phyloP scores from a whole-genome alignment of 1,139 yeast genomes.

The Blastobotrys apis region DNA sequence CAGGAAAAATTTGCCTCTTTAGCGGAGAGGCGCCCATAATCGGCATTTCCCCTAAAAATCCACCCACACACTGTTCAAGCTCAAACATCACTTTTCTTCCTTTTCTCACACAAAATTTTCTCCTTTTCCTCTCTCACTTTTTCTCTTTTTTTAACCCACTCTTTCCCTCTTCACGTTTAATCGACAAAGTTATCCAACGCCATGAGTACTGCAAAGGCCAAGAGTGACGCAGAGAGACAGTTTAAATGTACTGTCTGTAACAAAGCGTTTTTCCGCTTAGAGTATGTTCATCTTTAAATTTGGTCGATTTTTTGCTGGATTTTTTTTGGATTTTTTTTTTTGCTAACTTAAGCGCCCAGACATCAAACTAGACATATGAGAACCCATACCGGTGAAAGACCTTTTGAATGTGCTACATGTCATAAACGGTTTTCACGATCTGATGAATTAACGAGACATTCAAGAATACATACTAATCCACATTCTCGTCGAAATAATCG shows the following conservation, averaged over 20 bases:
- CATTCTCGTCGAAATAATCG: slow-evolving; percentile 53
- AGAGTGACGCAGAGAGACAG: slow-evolving; percentile 52
- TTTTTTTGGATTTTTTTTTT: neutral
- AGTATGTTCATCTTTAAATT: slow-evolving; percentile 29
- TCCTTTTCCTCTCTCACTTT: slow-evolving; percentile 1
- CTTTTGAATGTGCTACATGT: slow-evolving; percentile 87
- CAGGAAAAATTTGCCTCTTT: too few species aligned
- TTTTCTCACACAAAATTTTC: neutral
- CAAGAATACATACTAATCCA: slow-evolving; percentile 81
- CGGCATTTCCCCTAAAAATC: neutral
- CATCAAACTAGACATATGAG: slow-evolving; percentile 93
- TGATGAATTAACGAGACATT: slow-evolving; percentile 87
- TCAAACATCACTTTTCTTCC: neutral
- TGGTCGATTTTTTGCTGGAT: neutral
- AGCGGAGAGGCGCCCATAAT: too few species aligned
- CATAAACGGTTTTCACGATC: slow-evolving; percentile 77
- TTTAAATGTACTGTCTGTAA: slow-evolving; percentile 89
- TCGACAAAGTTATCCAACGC: neutral
- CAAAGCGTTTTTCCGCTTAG: slow-evolving; percentile 86
- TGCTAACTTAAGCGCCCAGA: slow-evolving; percentile 11
- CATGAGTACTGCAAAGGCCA: slow-evolving; percentile 17
- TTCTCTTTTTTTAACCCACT: neutral
- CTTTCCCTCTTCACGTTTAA: neutral
- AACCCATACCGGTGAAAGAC: slow-evolving; percentile 95
- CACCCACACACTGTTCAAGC: too few species aligned